Evolutionary conservation across 1,284 basidiomycete species (phyloP).

Genomic region (Ustilago shanxiensis): DNA sequence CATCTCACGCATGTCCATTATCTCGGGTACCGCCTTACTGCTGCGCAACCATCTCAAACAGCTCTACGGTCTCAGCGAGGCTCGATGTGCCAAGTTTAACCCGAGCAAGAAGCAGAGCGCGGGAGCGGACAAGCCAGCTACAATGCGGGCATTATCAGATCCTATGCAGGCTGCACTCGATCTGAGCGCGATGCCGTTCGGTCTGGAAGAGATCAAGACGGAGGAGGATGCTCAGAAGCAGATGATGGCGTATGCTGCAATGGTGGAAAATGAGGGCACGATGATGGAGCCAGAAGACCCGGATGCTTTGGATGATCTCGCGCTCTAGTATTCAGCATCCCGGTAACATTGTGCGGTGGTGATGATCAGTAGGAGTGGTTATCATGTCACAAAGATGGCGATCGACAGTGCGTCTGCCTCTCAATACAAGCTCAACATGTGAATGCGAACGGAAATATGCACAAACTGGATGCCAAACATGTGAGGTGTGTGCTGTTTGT

Average conservation of each 20-base stretch:
- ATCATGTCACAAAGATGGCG: background rate
- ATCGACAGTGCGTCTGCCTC: background rate
- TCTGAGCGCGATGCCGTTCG: constrained; percentile 38
- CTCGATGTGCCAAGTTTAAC: constrained; percentile 58
- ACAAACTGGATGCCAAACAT: background rate
- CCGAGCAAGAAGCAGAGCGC: constrained; percentile 57
- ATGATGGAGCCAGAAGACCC: constrained; percentile 57
- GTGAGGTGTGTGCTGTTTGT: constrained; percentile 1
- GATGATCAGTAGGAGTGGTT: background rate
- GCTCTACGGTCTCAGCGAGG: constrained; percentile 59
- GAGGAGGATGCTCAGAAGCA: constrained; percentile 49
- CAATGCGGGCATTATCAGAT: constrained; percentile 45
- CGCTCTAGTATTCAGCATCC: too few relatives aligned
- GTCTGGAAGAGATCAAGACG: constrained; percentile 29
- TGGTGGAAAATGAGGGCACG: constrained; percentile 56
- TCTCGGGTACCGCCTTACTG: constrained; percentile 51
- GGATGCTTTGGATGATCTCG: constrained; percentile 44
- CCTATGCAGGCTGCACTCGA: constrained; percentile 51
- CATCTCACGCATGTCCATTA: constrained; percentile 52
- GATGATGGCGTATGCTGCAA: constrained; percentile 48
- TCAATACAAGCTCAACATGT: background rate
- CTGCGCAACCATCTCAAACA: constrained; percentile 64
- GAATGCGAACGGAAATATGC: background rate
- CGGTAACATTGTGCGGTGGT: background rate
- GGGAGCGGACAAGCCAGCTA: constrained; percentile 51